Evolutionary conservation across 352 stramenopile genomes (phyloP), one percentile per base, ranked within the genome.

Genomic region (Globisporangium okanoganense): DNA sequence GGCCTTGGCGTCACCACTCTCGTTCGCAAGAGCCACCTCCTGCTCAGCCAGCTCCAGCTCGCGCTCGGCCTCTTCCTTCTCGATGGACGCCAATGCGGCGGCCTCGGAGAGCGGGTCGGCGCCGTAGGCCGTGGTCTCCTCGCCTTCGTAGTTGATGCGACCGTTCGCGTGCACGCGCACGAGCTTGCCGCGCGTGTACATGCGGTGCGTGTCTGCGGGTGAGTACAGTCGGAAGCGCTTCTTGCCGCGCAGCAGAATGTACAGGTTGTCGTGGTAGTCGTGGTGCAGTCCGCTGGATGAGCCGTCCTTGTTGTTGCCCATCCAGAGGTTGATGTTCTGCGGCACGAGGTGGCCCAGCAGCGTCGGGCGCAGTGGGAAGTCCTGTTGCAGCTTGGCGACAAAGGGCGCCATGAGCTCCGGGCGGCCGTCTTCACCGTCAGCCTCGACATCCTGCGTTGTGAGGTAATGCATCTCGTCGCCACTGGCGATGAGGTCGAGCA

Each of bases 241-340:
- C 53, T 75, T 84, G 24, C 97, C 97, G 35, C 83, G 73, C 41
- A 99, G 65, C 24, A 99, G 50, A 44, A 99, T 85, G 76, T 99
- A 99, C 27, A 99, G 67, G 68, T 99, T 99, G 79, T 99, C 97
- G 72, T 99, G 97, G 85, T 98, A 98, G 73, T 99, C 97, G 66
- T 99, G 97, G 75, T 99, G 97, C 35, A 99, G 79, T 1, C 97
- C 97, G 12, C 81, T 92, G 13, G 79, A 95, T 25, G 81, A 94
- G 10, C 81, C 86, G 44, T 83, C 78, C 66, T 74, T 78, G 65
- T 84, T 93, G 67, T 90, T 88, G 20, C 96, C 96, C 82, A 98
- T 97, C 97, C 97, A 99, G 56, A 99, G 74, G 77, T 99, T 99
- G 66, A 98, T 92, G 64, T 97, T 98, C 61, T 97, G 78, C 25